Evolutionary conservation across 2,329 filamentous ascomycete genomes (phyloP).

Genomic region (Paracoccidioides lutzii): DNA sequence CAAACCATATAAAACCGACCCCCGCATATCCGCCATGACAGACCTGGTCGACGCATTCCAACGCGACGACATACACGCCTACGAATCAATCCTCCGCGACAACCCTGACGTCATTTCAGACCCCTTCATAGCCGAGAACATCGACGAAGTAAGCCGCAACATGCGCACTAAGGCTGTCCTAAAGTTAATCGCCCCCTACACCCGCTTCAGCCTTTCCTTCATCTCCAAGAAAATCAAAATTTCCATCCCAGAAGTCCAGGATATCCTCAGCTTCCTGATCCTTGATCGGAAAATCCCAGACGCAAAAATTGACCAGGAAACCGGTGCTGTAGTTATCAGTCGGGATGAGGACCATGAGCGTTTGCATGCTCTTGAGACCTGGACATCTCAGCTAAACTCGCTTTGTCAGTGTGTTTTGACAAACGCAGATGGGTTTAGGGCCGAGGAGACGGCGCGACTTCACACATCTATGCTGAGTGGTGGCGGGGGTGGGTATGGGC

Average conservation of each 20-base stretch:
- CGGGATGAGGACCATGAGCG: slow-evolving; percentile 58
- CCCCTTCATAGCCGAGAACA: slow-evolving; percentile 95
- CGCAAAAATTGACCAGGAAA: slow-evolving; percentile 80
- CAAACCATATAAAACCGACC: slow-evolving; percentile 93
- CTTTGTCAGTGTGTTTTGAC: slow-evolving; percentile 63
- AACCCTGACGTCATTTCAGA: slow-evolving; percentile 85
- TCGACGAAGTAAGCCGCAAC: slow-evolving; percentile 94
- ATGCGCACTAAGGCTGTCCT: slow-evolving; percentile 94
- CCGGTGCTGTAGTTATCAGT: slow-evolving; percentile 69
- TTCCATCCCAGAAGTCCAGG: slow-evolving; percentile 71
- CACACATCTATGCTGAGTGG: slow-evolving; percentile 20
- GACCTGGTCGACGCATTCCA: slow-evolving; percentile 95
- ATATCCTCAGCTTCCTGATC: slow-evolving; percentile 91
- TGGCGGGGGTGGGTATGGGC: slow-evolving; percentile 19
- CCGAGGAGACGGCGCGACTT: slow-evolving; percentile 28
- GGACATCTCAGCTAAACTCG: slow-evolving; percentile 55
- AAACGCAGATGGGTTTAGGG: slow-evolving; percentile 57
- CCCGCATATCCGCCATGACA: slow-evolving; percentile 92
- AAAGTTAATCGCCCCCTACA: slow-evolving; percentile 89
- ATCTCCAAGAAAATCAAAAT: slow-evolving; percentile 84
- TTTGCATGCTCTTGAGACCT: slow-evolving; percentile 57
- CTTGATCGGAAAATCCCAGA: slow-evolving; percentile 67
- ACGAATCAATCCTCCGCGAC: slow-evolving; percentile 73
- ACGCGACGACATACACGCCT: slow-evolving; percentile 81
- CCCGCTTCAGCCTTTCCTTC: slow-evolving; percentile 75